phyloP scores from a whole-genome alignment of 2,329 filamentous ascomycete genomes.

The Cercospora zeina region DNA sequence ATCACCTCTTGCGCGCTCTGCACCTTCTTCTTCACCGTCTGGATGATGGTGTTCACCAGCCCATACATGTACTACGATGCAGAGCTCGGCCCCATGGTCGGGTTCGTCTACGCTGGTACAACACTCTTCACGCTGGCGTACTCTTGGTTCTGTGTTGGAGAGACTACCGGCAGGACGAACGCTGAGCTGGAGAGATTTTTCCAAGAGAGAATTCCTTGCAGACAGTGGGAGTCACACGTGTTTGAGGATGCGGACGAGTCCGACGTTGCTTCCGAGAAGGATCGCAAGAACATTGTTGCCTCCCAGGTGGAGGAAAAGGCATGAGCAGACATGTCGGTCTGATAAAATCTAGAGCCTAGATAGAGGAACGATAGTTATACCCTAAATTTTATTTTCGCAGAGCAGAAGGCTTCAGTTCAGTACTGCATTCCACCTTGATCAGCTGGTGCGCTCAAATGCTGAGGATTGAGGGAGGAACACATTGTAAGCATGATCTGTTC shows the following conservation, averaged over 20 bases:
- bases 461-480: background rate
- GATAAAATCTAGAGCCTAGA: background rate
- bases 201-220: constrained; percentile 37
- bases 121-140: constrained; percentile 38
- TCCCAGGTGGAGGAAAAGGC: constrained; percentile 17
- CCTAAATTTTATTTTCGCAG: background rate
- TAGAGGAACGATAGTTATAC: background rate
- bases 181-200: constrained; percentile 46
- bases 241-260: constrained; percentile 21
- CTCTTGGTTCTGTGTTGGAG: constrained; percentile 48
- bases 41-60: constrained; percentile 45
- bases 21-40: constrained; percentile 49
- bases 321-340: background rate
- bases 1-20: constrained; percentile 49
- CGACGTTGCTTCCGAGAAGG: constrained; percentile 17
- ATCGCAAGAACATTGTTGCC: constrained; percentile 15
- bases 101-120: constrained; percentile 32
- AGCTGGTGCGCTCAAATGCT: background rate
- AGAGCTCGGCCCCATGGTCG: constrained; percentile 43
- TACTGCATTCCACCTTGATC: background rate
- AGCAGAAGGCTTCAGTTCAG: background rate
- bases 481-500: background rate
- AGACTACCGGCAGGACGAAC: constrained; percentile 43
- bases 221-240: constrained; percentile 26
- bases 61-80: constrained; percentile 47